Conservation (phyloP, 2,329 filamentous ascomycete genomes). For the Aspergillus sp. region DNA sequence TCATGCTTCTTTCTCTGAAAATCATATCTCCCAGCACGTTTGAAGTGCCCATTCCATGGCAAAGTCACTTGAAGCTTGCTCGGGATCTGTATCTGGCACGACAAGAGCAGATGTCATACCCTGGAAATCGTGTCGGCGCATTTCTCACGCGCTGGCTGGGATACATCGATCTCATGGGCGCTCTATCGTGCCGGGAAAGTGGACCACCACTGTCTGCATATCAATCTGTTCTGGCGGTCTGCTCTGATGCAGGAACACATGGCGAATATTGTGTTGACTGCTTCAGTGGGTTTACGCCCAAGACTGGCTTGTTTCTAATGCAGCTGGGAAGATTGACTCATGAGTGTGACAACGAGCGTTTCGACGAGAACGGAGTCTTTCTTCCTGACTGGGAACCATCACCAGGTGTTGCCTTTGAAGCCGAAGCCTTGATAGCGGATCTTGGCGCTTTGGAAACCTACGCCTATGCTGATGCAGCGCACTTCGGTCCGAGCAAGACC, state of each 20-base stretch:
- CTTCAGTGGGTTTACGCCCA: constrained; percentile 75
- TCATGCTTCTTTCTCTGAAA: constrained; percentile 81
- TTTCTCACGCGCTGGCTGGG: constrained; percentile 83
- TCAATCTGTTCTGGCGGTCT: constrained; percentile 46
- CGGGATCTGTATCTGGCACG: constrained; percentile 72
- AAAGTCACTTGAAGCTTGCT: constrained; percentile 73
- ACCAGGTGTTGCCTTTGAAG: constrained; percentile 55
- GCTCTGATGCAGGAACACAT: constrained; percentile 56
- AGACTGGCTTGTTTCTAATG: constrained; percentile 69
- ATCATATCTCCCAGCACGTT: constrained; percentile 82
- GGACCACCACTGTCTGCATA: constrained; percentile 56
- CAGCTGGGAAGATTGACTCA: constrained; percentile 71
- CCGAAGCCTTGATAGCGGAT: constrained; percentile 61
- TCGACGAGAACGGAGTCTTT: constrained; percentile 56
- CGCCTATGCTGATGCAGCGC: constrained; percentile 40
- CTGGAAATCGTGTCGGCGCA: constrained; percentile 61
- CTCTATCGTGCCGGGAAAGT: constrained; percentile 62
- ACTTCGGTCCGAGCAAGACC: constrained; percentile 44
- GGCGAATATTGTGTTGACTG: constrained; percentile 74
- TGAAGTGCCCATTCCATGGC: constrained; percentile 78
- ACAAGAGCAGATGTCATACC: constrained; percentile 58
- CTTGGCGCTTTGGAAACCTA: constrained; percentile 58
- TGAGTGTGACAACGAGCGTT: constrained; percentile 66
- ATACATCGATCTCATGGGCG: constrained; percentile 78
- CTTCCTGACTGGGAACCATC: constrained; percentile 61